phyloP scores from a whole-genome alignment of 139 green algal species.

The Auxenochlorella pyrenoidosa region DNA sequence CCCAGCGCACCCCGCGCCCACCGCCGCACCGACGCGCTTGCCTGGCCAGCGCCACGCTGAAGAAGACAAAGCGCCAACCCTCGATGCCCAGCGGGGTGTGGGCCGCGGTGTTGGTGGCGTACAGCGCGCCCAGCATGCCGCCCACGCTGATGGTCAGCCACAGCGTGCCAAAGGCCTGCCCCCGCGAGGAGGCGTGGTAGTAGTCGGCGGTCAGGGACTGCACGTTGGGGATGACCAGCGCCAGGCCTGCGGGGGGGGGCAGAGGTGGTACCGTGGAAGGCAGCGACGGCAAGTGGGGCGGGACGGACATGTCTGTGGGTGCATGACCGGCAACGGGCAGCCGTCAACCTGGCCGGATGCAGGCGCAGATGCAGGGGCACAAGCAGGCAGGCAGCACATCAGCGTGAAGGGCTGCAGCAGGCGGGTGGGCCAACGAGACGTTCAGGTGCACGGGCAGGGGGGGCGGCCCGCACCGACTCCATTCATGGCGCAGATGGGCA shows the following conservation, averaged over 20 bases:
- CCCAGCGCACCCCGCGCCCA: not conserved
- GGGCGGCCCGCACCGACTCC: conserved; percentile 65
- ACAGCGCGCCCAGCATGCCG: conserved; percentile 70
- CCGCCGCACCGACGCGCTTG: not conserved
- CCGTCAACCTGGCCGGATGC: too few species aligned
- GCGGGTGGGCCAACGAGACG: too few species aligned
- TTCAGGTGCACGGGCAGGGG: too few species aligned
- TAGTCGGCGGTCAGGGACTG: conserved; percentile 79
- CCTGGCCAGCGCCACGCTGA: conserved; percentile 60
- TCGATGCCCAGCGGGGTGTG: conserved; percentile 55
- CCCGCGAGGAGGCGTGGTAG: conserved; percentile 54
- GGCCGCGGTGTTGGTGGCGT: conserved; percentile 73
- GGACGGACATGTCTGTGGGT: too few species aligned
- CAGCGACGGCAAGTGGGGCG: too few species aligned
- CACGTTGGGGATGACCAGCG: conserved; percentile 77
- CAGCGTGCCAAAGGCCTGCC: conserved; percentile 77
- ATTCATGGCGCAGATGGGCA: conserved; percentile 75
- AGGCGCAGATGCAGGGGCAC: too few species aligned
- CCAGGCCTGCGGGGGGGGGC: conserved; percentile 12
- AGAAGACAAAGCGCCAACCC: conserved; percentile 78
- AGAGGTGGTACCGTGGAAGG: not conserved
- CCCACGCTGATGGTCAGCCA: conserved; percentile 72
- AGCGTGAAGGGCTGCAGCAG: too few species aligned
- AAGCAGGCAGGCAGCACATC: too few species aligned
- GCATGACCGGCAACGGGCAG: too few species aligned